phyloP scores from a whole-genome alignment of 805 yeast species.

The Saccharomycopsis sp. region DNA sequence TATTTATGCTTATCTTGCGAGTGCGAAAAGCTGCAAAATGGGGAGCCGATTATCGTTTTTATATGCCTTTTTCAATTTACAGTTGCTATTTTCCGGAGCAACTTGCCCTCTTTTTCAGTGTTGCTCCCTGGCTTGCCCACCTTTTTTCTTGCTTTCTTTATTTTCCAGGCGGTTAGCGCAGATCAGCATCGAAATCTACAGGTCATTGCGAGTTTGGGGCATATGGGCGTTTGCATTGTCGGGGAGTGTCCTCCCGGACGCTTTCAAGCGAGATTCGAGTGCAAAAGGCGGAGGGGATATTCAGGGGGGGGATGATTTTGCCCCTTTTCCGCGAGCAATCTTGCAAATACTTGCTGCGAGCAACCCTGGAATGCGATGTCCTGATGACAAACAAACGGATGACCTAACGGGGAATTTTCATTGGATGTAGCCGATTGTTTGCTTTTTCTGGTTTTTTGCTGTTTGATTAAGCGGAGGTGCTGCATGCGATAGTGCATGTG shows the following conservation, averaged over 20 bases:
- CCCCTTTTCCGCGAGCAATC: too few relatives aligned
- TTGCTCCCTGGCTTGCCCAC: not conserved
- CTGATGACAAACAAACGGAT: not conserved
- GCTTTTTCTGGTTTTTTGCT: not conserved
- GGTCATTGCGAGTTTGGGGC: not conserved
- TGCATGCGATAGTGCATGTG: not conserved
- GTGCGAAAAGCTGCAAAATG: too few relatives aligned
- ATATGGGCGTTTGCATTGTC: too few relatives aligned
- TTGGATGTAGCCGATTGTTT: not conserved
- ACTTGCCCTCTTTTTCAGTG: not conserved
- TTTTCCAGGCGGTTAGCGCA: not conserved
- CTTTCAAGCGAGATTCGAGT: too few relatives aligned
- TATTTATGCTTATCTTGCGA: too few relatives aligned
- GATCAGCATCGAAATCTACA: not conserved
- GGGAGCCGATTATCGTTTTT: not conserved
- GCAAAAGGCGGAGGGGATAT: too few relatives aligned
- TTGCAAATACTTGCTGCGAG: too few relatives aligned
- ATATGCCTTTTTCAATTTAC: not conserved
- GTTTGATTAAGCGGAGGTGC: not conserved
- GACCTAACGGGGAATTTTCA: conserved; percentile 2
- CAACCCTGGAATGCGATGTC: too few relatives aligned
- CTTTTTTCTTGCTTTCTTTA: not conserved
- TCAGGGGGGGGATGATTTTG: too few relatives aligned
- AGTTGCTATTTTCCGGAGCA: too few relatives aligned
- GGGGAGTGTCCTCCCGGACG: too few relatives aligned